Base-by-base conservation (phyloP, 2,329 filamentous ascomycete species). In the Cercospora janseana region DNA sequence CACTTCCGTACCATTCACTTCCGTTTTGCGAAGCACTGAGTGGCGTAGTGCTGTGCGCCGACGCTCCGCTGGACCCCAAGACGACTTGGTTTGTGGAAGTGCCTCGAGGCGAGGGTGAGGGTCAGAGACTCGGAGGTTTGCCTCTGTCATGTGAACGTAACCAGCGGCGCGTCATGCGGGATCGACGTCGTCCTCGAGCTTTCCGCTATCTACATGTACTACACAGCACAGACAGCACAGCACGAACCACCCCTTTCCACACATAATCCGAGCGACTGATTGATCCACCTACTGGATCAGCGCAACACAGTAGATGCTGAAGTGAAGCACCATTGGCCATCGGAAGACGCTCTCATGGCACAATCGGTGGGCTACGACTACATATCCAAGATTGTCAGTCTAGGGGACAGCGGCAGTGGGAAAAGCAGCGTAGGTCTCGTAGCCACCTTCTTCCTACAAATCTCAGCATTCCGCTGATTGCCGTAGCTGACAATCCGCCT, bases 381-480 rank as follows among this genome's bases (percentile, higher is more conserved):
- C 77, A 98, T 97, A 69, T 91, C 92, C 71, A 98, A 98, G 74
- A 88, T 98, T 64, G 92, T 97, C 67, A 95, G 89, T 75, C 90
- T 98, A 66, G 93, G 93, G 70, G 93, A 97, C 75, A 93, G 87
- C 37, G 93, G 91, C 68, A 95, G 89, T 68, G 93, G 93, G 66
- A 98, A 98, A 78, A 95, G 89, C 50, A 82, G 79, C 69, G 79
- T 82, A 71, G 58, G 75, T 47, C 31, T n/a, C 18, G 23, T 29
- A 13, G n/a, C 31, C 44, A 38, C 44, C 16, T 40, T 28, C 44
- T 37, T 13, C 24, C 27, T 21, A 38, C 31, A 26, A 24, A 27
- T 48, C 46, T 57, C 58, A 61, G 57, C 60, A 60, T 51, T 52
- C 28, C 38, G 59, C 61, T 62, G 55, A 62, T 61, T 40, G 28